phyloP scores from a whole-genome alignment of 106 monocot species.

The Dactylorhiza incarnata region DNA sequence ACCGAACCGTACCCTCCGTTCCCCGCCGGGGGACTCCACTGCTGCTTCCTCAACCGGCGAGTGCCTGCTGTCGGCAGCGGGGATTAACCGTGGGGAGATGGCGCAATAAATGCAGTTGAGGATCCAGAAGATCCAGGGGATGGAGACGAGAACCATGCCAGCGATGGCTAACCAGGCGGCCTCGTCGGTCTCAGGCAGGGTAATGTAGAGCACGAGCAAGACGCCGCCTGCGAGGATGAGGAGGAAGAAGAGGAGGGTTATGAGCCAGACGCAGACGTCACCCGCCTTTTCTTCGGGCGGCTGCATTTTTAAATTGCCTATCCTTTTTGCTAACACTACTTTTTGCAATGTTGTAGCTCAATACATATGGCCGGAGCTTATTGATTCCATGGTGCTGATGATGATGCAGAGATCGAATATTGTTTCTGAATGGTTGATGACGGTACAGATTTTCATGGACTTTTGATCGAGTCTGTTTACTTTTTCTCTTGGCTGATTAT shows the following conservation, averaged over 20 bases:
- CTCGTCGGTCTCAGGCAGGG: conserved; percentile 18
- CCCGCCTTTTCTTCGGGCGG: conserved; percentile 8
- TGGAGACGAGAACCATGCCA: conserved; percentile 39
- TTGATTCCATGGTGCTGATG: neutral
- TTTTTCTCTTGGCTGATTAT: neutral
- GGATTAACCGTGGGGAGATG: neutral
- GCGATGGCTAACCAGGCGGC: conserved; percentile 31
- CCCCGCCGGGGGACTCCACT: too few relatives aligned
- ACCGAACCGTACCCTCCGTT: too few relatives aligned
- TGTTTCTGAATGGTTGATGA: too few relatives aligned
- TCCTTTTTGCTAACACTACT: too few relatives aligned
- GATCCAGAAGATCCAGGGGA: conserved; percentile 66
- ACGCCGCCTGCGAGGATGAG: conserved; percentile 30
- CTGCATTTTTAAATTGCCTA: conserved; percentile 2
- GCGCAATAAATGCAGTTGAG: conserved; percentile 33
- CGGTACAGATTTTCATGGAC: too few relatives aligned
- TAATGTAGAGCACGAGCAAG: conserved; percentile 40
- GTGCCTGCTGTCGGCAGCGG: neutral
- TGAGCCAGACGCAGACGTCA: conserved; percentile 36
- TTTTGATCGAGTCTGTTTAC: neutral
- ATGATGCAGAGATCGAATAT: too few relatives aligned
- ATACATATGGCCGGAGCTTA: too few relatives aligned
- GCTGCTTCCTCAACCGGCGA: too few relatives aligned
- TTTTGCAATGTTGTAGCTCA: too few relatives aligned
- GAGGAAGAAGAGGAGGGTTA: conserved; percentile 47